A percentile compares a stretch with the other conserved stretches of the same genome.
Evolutionary conservation across 768 basidiomycete genomes (phyloP).

Genomic region (Lactarius sp.): DNA sequence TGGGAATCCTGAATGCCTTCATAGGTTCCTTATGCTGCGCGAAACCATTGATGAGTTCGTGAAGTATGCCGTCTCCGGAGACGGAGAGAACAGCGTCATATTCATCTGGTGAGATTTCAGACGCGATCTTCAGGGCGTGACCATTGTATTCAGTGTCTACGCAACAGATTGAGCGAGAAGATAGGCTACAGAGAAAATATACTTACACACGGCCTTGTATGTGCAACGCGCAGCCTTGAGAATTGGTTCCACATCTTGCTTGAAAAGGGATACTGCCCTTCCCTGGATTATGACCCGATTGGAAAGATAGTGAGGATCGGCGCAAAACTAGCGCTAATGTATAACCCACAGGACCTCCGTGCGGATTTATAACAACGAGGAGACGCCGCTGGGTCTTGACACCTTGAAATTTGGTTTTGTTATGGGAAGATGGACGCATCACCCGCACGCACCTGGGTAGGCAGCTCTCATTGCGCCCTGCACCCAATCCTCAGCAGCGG

Average conservation of each 20-base stretch:
- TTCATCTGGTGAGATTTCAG: conserved; percentile 44
- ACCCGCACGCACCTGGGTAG: conserved; percentile 51
- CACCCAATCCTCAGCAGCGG: conserved; percentile 46
- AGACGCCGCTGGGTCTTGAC: conserved; percentile 52
- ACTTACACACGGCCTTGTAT: conserved; percentile 59
- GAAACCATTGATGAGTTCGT: conserved; percentile 83
- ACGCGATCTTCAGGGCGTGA: conserved; percentile 65
- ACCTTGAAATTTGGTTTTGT: conserved; percentile 33
- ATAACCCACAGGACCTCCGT: conserved; percentile 63
- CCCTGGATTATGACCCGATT: conserved; percentile 41
- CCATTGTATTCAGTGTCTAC: conserved; percentile 58
- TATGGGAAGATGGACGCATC: conserved; percentile 9
- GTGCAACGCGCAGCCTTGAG: conserved; percentile 60
- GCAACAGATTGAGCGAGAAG: conserved; percentile 6
- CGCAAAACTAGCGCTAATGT: neutral
- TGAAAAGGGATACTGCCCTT: conserved; percentile 50
- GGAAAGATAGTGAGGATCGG: neutral
- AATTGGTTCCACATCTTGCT: conserved; percentile 62
- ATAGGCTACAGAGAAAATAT: neutral
- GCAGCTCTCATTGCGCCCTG: conserved; percentile 48
- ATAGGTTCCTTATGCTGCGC: conserved; percentile 56
- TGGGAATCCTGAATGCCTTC: conserved; percentile 59
- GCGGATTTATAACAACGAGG: conserved; percentile 73
- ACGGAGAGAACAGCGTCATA: conserved; percentile 71
- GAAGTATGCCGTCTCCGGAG: conserved; percentile 80